Percentiles rank a stretch among this genome's conserved stretches.
Evolutionary conservation across 768 basidiomycete species (phyloP).

Genomic region (Rhizopogon rudus): DNA sequence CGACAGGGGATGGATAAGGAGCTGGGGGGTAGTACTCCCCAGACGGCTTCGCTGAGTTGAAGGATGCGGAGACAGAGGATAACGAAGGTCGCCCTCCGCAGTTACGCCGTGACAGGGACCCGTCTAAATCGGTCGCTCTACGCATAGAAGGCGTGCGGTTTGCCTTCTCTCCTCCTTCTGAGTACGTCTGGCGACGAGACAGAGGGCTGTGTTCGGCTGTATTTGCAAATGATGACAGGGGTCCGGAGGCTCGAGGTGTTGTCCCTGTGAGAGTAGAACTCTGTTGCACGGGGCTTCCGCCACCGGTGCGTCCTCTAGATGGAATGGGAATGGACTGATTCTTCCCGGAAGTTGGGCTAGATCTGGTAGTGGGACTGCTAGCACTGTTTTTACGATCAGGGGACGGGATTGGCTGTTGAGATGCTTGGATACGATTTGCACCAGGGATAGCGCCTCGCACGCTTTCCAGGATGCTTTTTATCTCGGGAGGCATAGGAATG

Average conservation of each 20-base stretch:
- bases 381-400: constrained; percentile 45
- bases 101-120: constrained; percentile 41
- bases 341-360: constrained; percentile 34
- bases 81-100: constrained; percentile 41
- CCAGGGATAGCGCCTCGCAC: constrained; percentile 34
- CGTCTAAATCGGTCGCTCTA: constrained; percentile 54
- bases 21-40: constrained; percentile 14
- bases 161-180: constrained; percentile 51
- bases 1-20: constrained; percentile 16
- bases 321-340: constrained; percentile 31
- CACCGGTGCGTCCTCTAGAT: constrained; percentile 40
- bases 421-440: constrained; percentile 29
- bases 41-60: constrained; percentile 17
- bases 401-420: constrained; percentile 22
- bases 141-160: constrained; percentile 59
- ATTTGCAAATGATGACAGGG: constrained; percentile 41
- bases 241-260: constrained; percentile 25
- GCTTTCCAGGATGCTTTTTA: constrained; percentile 63
- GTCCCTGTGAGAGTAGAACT: constrained; percentile 16
- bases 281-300: constrained; percentile 44
- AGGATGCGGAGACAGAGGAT: constrained; percentile 34
- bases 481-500: constrained; percentile 66
- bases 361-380: constrained; percentile 20
- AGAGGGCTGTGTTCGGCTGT: constrained; percentile 39
- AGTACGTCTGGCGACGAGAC: constrained; percentile 45